Base-by-base conservation (phyloP, 768 basidiomycete genomes). In the Lentinula aciculospora region DNA sequence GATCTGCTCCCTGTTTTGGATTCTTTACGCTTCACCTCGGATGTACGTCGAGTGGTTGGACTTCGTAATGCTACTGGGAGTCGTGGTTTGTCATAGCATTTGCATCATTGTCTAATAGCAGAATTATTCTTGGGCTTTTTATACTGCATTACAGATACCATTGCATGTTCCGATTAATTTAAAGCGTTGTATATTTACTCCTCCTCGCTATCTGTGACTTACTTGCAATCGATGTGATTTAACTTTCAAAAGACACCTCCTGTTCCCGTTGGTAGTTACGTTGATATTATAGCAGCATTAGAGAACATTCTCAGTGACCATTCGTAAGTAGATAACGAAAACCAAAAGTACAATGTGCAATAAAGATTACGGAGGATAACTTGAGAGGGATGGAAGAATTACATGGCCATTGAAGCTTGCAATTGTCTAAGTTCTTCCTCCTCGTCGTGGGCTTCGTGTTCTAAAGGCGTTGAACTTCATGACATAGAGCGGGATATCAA, bases 1-100 rank as follows among this genome's bases (percentile, higher is more conserved):
- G 95, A 98, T 74, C 81, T 98, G 51, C 76, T 99, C 25, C 97
- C 97, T 19, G 88, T 99, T 54, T 83, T 99, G 54, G 97, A 99
- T 71, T 96, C 94, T 47, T 74, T 99, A 61, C 83, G 97, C 36
- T 99, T 99, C 73, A 97, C 95, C 10, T 88, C 85, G 58, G 97
- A 99, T 69, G 97, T 99, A 40, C 84, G 97, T 63, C 83, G 89
- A 62, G 89, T 98, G 23, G 79, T 99, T 50, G 94, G 96, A 58
- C 71, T 83, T 51, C 77, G 81, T 40, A 70, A 74, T 51, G 78
- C 77, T 23, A 23, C 36, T 19, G 81, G 79, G 47, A 65, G 69
- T 17, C 57, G 44, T 36, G 45, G 56, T 47, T 34, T 31, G n/a
- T 57, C 56, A 36, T 57, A 57, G 61, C 37, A 53, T 44, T 48